Base-by-base conservation (phyloP, 345 rosid genomes). In the Hibiscus syriacus region DNA sequence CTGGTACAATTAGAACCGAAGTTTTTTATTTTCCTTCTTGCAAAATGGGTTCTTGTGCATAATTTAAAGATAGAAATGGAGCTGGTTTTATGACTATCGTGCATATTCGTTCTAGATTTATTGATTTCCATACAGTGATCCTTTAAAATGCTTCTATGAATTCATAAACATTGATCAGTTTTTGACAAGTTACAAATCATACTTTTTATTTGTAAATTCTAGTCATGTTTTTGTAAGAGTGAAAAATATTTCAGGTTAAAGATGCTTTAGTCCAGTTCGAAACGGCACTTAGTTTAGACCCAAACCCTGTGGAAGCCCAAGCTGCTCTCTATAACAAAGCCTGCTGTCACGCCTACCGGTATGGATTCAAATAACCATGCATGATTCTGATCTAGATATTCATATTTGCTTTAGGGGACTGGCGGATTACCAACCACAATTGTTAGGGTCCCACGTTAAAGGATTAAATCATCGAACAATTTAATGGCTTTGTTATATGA, bases 311-410 rank as follows among this genome's bases (percentile, higher is more conserved):
- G 16, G 99, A 89, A 79, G 83, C 96, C 70, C 99, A 91, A 79
- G 97, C 99, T 77, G 95, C 97, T 41, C 84, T 85, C 52, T 91
- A 91, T 75, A 89, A 91, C 82, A 94, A 94, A 84, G 50, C 97
- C 38, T 89, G 96, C 72, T 91, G 97, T 78, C 95, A 86, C 82
- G 92, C 92, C 67, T 91, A 83, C 80, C 70, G 80, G 96, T 87
- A 81, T 50, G 75, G 41, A 71, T 57, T 14, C 57, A 41, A 30
- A 55, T 67, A 0, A 34, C 32, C 14, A 30, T 52, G 45, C 27
- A 8, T 39, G 38, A 10, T 11, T 62, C 12, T n/a, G n/a, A n/a
- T n/a, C n/a, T 38, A 17, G 13, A 12, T 6, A 41, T 14, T 20
- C 30, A 29, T 3, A 1, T 29, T 36, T 64, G 26, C 63, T 17